Evolutionary conservation across 176 grass and related monocot species (phyloP), one percentile per base, ranked within the genome.

Genomic region (Otatea glauca): DNA sequence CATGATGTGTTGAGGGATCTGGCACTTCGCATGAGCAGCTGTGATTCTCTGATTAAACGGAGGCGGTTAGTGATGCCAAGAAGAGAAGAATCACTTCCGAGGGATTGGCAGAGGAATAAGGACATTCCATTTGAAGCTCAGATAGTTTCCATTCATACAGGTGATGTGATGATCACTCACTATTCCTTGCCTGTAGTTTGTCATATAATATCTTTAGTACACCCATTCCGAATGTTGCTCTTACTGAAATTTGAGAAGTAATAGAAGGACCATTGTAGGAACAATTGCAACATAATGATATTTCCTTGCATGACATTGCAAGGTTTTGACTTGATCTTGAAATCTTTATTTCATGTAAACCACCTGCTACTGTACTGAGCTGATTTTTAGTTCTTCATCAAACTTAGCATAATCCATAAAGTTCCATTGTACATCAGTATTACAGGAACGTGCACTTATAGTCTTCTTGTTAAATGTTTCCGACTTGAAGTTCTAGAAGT

Each of bases 1-100:
- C 97, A 99, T 88, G 97, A 99, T 72, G 93, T 99, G 41, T 85
- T 99, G 90, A 88, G 97, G 65, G 97, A 99, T 88, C 91, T 99
- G 38, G 93, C 97, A 35, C 90, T 99, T 91, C 90, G 94, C 84
- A 89, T 94, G 67, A 92, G 84, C 48, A 91, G 87, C 0, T 72
- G 42, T 60, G 92, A 94, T 53, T 49, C 91, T 70, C 80, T 96
- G 69, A 96, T 76, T 68, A 88, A 74, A 62, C 76, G 97, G 61
- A 90, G 44, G 78, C 82, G 81, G 9, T 70, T 99, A 80, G 86
- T 94, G 55, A 99, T 99, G 91, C 90, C 97, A 25, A 96, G 91
- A 91, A 96, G 89, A 83, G 97, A 99, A 89, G 84, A 88, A 65
- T 70, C 80, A 63, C 92, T 99, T 81, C 91, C 91, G 0, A 92